Conservation (phyloP, 352 stramenopile genomes). For the Ophiocytium majus region DNA sequence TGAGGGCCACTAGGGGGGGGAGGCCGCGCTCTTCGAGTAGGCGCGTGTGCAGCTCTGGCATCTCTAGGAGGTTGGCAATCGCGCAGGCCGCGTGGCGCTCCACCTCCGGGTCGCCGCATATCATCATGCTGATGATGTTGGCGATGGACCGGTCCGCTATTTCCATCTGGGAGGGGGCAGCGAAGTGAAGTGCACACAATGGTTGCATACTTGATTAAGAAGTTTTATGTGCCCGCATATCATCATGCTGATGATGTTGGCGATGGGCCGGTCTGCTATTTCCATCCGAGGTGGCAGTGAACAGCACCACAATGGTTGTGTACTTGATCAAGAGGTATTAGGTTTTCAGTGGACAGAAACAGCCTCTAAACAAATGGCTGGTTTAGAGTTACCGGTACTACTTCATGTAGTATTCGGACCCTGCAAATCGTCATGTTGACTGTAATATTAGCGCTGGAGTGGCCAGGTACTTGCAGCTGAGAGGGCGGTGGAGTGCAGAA, state of each 20-base stretch:
- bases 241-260: conserved; percentile 89
- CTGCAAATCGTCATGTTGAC: too few species aligned
- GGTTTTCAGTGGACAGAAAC: too few species aligned
- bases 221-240: conserved; percentile 86
- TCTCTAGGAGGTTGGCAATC: conserved; percentile 90
- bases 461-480: too few species aligned
- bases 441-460: too few species aligned
- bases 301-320: too few species aligned
- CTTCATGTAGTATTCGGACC: too few species aligned
- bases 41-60: conserved; percentile 87
- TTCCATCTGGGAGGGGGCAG: conserved; percentile 44
- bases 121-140: conserved; percentile 88
- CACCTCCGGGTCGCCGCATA: conserved; percentile 75
- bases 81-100: conserved; percentile 88
- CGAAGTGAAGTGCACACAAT: too few species aligned
- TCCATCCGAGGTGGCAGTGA: conserved; percentile 52
- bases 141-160: conserved; percentile 74
- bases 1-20: conserved; percentile 82
- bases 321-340: too few species aligned
- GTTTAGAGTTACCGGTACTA: too few species aligned
- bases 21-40: conserved; percentile 88
- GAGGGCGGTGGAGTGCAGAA: too few species aligned
- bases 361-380: too few species aligned
- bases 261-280: conserved; percentile 70
- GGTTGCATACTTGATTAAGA: too few species aligned